phyloP scores from a whole-genome alignment of 108 stramenopile genomes.

The Cylindrotheca closterium region DNA sequence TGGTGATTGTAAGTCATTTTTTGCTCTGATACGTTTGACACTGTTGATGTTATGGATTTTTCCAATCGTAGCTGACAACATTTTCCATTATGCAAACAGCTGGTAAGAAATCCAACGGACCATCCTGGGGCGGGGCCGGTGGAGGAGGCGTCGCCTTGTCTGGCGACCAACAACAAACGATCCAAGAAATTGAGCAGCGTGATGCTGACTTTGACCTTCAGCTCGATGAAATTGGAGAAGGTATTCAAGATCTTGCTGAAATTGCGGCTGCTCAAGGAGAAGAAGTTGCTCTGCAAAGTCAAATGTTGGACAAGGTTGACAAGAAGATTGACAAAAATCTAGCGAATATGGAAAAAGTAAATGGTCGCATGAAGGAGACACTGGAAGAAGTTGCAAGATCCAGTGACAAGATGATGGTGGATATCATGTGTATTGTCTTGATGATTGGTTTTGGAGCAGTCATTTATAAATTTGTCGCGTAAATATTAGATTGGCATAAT shows the following conservation, averaged over 20 bases:
- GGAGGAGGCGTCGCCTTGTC: slow-evolving; percentile 56
- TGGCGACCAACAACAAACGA: slow-evolving; percentile 66
- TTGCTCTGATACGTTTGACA: background rate
- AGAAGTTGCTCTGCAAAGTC: slow-evolving; percentile 78
- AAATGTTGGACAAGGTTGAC: slow-evolving; percentile 77
- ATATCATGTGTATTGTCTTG: slow-evolving; percentile 94
- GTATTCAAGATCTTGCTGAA: slow-evolving; percentile 83
- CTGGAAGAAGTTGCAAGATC: slow-evolving; percentile 83
- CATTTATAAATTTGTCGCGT: slow-evolving; percentile 52
- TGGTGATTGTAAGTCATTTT: slow-evolving; percentile 18
- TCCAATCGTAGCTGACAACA: too few species aligned
- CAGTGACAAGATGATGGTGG: slow-evolving; percentile 91
- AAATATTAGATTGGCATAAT: too few species aligned
- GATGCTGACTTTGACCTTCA: slow-evolving; percentile 87
- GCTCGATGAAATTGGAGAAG: slow-evolving; percentile 87
- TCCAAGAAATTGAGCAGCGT: slow-evolving; percentile 75
- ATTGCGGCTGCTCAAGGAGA: slow-evolving; percentile 77
- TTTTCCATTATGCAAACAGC: background rate
- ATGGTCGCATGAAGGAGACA: slow-evolving; percentile 88
- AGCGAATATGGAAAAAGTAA: slow-evolving; percentile 80
- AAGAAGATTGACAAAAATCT: slow-evolving; percentile 70
- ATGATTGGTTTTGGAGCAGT: slow-evolving; percentile 75
- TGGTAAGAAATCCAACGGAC: slow-evolving; percentile 8
- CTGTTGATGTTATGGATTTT: too few species aligned
- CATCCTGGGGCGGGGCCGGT: slow-evolving; percentile 37